phyloP scores from a whole-genome alignment of 2,329 filamentous ascomycete genomes.

The Tolypocladium paradoxum region DNA sequence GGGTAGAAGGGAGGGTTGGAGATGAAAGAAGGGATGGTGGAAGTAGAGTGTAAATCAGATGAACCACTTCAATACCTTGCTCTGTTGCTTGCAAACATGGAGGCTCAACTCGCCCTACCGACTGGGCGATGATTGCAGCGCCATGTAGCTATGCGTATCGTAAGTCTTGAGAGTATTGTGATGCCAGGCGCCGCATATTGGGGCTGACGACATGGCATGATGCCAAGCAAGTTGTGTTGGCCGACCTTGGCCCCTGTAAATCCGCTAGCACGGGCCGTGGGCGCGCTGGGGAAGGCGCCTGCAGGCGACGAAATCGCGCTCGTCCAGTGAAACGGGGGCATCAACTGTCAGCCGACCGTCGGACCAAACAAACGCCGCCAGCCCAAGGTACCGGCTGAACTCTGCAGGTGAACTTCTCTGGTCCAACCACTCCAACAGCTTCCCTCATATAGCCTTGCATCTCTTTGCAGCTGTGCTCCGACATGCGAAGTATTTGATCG shows the following conservation, averaged over 20 bases:
- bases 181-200: background rate
- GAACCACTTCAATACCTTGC: constrained; percentile 29
- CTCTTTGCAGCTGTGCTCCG: background rate
- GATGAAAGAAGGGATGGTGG: constrained; percentile 17
- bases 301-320: background rate
- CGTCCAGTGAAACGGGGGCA: constrained; percentile 1
- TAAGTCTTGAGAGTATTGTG: background rate
- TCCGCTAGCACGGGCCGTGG: background rate
- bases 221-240: background rate
- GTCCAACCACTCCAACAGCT: background rate
- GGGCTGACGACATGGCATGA: background rate
- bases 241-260: background rate
- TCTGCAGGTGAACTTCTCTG: background rate
- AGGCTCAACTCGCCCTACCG: background rate
- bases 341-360: constrained; percentile 1
- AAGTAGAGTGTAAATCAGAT: constrained; percentile 42
- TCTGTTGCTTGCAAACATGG: constrained; percentile 5
- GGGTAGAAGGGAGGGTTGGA: constrained; percentile 25
- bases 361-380: constrained; percentile 3
- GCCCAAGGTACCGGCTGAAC: background rate
- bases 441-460: background rate
- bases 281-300: background rate
- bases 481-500: background rate
- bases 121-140: background rate
- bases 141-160: background rate